Base-by-base conservation (phyloP, 495 filamentous ascomycete genomes). In the Hypomontagnella monticulosa region DNA sequence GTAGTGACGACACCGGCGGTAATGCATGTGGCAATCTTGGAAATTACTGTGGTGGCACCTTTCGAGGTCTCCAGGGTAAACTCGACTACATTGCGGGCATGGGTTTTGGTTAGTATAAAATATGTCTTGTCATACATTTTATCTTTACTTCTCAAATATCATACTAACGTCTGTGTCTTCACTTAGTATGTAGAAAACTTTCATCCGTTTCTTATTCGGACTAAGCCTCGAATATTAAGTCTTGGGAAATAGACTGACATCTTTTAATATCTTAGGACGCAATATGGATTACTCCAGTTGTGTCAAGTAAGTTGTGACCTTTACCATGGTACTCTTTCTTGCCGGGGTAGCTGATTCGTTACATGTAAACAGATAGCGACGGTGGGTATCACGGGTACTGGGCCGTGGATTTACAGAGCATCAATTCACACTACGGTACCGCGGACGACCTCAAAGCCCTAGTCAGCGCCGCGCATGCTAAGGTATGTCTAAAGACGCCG, bases 241-340 rank as follows among this genome's bases (percentile, higher is more conserved):
- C n/a, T n/a, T n/a, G n/a, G n/a, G n/a, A n/a, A n/a, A n/a, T n/a
- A n/a, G n/a, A n/a, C n/a, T n/a, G n/a, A n/a, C n/a, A n/a, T n/a
- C n/a, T n/a, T n/a, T n/a, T n/a, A n/a, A n/a, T n/a, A n/a, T n/a
- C n/a, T n/a, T n/a, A n/a, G n/a, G n/a, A 88, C 37, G 90, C 91
- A 18, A 86, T 93, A 44, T 94, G 91, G 91, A 95, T 93, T 52
- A 90, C 89, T 0, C 92, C 91, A 0, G 79, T 94, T 10, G 89
- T 89, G 9, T 66, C 75, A 11, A 78, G 76, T 66, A 53, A 69
- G 69, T 74, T 16, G 16, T 38, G 9, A 14, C 32, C 33, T 0
- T 30, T 10, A 4, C 27, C 3, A 27, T 14, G 15, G 4, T n/a
- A n/a, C 40, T 14, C 16, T 27, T 30, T 1, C n/a, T 11, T 14